Evolutionary conservation across 2,329 filamentous ascomycete genomes (phyloP).

Genomic region (Apiospora marii): DNA sequence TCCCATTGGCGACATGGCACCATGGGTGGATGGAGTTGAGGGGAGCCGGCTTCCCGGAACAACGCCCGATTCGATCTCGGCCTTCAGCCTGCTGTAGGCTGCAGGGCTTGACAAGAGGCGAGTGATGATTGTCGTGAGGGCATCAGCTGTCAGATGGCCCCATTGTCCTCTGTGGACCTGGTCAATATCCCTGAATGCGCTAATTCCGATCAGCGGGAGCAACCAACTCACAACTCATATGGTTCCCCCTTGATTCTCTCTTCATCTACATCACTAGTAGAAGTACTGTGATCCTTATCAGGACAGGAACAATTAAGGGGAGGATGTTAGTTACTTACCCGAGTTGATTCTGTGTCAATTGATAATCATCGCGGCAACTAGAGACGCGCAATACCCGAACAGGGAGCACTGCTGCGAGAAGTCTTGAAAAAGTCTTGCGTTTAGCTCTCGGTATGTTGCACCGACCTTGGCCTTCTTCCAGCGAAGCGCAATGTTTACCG

Average conservation of each 20-base stretch:
- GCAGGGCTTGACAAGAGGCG: constrained; percentile 53
- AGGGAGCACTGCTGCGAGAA: background rate
- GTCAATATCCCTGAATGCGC: background rate
- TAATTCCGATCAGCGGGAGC: background rate
- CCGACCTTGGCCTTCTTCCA: background rate
- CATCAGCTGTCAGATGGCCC: constrained; percentile 58
- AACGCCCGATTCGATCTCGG: constrained; percentile 46
- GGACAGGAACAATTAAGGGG: background rate
- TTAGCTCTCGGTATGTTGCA: no score
- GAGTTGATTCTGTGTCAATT: background rate
- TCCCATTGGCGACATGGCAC: constrained; percentile 39
- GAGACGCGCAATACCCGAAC: no score
- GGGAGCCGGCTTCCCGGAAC: constrained; percentile 38
- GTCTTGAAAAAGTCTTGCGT: background rate
- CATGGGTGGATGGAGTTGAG: constrained; percentile 31
- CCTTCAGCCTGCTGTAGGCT: constrained; percentile 31
- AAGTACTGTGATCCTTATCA: background rate
- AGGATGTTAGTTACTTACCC: background rate
- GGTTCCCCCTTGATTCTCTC: constrained; percentile 30
- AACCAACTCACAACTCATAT: constrained; percentile 30
- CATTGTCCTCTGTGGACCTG: constrained; percentile 49
- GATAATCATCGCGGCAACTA: background rate
- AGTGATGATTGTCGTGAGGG: constrained; percentile 55
- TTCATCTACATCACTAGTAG: constrained; percentile 24
- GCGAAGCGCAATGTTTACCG: constrained; percentile 48